A percentile compares a stretch with the other conserved stretches of the same genome.
Evolutionary conservation across 164 flowering plant species (phyloP).

Genomic region (Magnolia officinalis): DNA sequence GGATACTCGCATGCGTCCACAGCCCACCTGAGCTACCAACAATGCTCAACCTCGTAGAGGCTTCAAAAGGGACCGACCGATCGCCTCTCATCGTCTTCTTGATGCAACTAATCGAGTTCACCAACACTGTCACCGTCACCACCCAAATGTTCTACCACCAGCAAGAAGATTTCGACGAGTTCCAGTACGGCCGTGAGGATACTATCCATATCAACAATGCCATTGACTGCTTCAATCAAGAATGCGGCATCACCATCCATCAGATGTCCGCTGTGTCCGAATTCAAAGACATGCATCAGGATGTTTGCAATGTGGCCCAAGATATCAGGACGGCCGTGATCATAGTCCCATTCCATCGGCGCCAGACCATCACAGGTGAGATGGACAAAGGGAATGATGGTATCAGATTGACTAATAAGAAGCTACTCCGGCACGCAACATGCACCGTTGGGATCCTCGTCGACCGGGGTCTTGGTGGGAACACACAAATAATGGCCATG

Average conservation of each 20-base stretch:
- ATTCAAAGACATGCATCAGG: slow-evolving; percentile 25
- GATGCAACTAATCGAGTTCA: slow-evolving; percentile 64
- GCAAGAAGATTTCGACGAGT: slow-evolving; percentile 57
- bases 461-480: slow-evolving; percentile 38
- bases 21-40: slow-evolving; percentile 48
- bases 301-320: slow-evolving; percentile 18
- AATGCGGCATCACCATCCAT: slow-evolving; percentile 17
- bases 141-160: slow-evolving; percentile 65
- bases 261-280: slow-evolving; percentile 22
- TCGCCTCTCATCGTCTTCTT: slow-evolving; percentile 43
- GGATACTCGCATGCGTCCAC: slow-evolving; percentile 60
- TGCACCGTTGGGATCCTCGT: slow-evolving; percentile 52
- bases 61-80: slow-evolving; percentile 19
- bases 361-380: slow-evolving; percentile 4
- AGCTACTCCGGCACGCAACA: slow-evolving; percentile 18
- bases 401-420: slow-evolving; percentile 14
- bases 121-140: slow-evolving; percentile 10
- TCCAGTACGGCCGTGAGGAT: slow-evolving; percentile 35
- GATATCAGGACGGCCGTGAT: slow-evolving; percentile 19
- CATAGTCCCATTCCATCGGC: slow-evolving; percentile 25
- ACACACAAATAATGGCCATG: slow-evolving; percentile 12
- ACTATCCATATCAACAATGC: slow-evolving; percentile 60
- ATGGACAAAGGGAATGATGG: slow-evolving; percentile 14
- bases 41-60: slow-evolving; percentile 33
- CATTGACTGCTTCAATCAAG: slow-evolving; percentile 56